Evolutionary conservation across 805 yeast genomes (phyloP).

Genomic region (Lachancea sp.): DNA sequence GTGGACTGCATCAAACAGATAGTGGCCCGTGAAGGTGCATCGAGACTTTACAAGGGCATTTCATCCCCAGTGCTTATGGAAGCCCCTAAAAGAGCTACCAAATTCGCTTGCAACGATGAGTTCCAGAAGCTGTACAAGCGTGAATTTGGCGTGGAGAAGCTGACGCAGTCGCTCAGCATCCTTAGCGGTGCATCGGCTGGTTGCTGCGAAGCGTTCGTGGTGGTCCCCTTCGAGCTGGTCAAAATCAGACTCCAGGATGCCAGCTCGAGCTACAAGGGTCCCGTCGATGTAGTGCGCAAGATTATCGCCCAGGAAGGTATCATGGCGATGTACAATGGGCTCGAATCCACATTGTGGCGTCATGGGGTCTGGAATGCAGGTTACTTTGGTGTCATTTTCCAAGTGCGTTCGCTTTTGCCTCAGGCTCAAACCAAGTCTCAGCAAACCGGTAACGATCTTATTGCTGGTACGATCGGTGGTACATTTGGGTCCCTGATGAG

Average conservation of each 20-base stretch:
- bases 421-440: constrained; percentile 61
- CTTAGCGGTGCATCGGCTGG: constrained; percentile 98
- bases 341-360: constrained; percentile 97
- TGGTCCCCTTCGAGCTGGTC: constrained; percentile 94
- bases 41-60: constrained; percentile 86
- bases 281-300: constrained; percentile 70
- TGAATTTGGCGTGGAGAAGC: constrained; percentile 57
- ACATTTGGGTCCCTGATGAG: constrained; percentile 90
- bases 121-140: constrained; percentile 82
- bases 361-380: constrained; percentile 97
- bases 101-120: constrained; percentile 96
- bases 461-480: constrained; percentile 96
- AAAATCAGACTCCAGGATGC: constrained; percentile 93
- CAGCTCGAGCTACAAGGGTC: constrained; percentile 73
- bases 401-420: constrained; percentile 74
- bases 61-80: constrained; percentile 97
- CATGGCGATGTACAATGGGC: constrained; percentile 83
- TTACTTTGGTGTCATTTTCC: constrained; percentile 91
- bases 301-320: constrained; percentile 72
- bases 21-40: constrained; percentile 75
- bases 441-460: constrained; percentile 77
- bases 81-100: constrained; percentile 98
- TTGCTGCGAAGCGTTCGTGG: constrained; percentile 92
- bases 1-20: constrained; percentile 79
- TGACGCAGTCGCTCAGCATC: constrained; percentile 79